phyloP scores from a whole-genome alignment of 768 basidiomycete genomes.

The Boletus tylopilopsis region DNA sequence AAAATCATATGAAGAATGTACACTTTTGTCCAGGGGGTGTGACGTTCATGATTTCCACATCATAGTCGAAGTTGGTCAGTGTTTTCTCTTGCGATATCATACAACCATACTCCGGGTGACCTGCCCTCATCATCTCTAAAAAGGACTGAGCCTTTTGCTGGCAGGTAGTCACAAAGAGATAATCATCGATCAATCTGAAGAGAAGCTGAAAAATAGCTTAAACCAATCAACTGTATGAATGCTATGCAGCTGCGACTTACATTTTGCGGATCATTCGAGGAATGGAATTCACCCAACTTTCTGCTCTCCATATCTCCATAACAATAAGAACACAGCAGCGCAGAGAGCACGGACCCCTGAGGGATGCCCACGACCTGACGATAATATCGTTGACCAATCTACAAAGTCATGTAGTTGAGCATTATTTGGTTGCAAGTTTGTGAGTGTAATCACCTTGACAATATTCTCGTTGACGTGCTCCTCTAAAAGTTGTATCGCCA shows the following conservation, averaged over 20 bases:
- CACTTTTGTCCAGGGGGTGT: slow-evolving; percentile 44
- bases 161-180: slow-evolving; percentile 79
- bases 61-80: slow-evolving; percentile 77
- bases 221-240: not conserved
- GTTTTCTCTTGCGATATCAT: slow-evolving; percentile 89
- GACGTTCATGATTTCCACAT: slow-evolving; percentile 49
- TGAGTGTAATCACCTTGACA: slow-evolving; percentile 59
- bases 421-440: not conserved
- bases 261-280: slow-evolving; percentile 54
- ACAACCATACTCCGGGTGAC: slow-evolving; percentile 94
- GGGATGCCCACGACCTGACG: slow-evolving; percentile 94
- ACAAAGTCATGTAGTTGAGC: not conserved
- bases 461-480: slow-evolving; percentile 93
- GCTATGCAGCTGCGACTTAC: slow-evolving; percentile 41
- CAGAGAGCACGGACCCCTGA: slow-evolving; percentile 95
- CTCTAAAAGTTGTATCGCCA: slow-evolving; percentile 70
- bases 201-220: slow-evolving; percentile 49
- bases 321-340: slow-evolving; percentile 90
- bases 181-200: slow-evolving; percentile 91
- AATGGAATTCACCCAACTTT: slow-evolving; percentile 37
- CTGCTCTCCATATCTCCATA: slow-evolving; percentile 85
- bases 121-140: slow-evolving; percentile 70
- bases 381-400: slow-evolving; percentile 83
- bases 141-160: slow-evolving; percentile 59
- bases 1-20: slow-evolving; percentile 15